Percentiles rank a stretch among this genome's conserved stretches.
Conservation (phyloP, 768 basidiomycete genomes). For the Pleurotus citrinopileatus region DNA sequence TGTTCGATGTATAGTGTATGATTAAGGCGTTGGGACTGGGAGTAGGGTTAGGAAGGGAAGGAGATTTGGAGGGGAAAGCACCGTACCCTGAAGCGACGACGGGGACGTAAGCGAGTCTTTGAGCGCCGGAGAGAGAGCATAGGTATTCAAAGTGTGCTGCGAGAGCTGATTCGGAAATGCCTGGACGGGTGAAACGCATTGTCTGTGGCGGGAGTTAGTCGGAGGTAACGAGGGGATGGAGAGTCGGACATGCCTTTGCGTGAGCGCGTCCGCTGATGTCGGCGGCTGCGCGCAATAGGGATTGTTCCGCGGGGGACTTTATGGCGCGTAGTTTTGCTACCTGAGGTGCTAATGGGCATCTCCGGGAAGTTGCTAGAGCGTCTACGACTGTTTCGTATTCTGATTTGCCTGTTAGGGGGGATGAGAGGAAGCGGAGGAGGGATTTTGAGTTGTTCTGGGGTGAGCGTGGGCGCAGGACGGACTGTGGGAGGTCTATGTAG, state of each 20-base stretch:
- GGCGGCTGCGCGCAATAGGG: constrained; percentile 80
- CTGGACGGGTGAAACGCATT: constrained; percentile 68
- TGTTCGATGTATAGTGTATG: constrained; percentile 94
- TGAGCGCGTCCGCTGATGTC: constrained; percentile 86
- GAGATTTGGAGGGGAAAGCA: background rate
- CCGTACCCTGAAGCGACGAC: constrained; percentile 92
- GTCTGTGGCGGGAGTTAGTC: constrained; percentile 46
- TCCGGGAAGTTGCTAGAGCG: constrained; percentile 41
- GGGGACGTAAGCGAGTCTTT: constrained; percentile 94
- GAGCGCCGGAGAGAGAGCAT: constrained; percentile 74
- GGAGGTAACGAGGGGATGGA: background rate
- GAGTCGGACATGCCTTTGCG: constrained; percentile 58
- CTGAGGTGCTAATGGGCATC: constrained; percentile 58
- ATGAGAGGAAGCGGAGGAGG: constrained; percentile 50
- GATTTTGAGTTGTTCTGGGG: constrained; percentile 40
- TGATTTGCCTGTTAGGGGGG: constrained; percentile 24
- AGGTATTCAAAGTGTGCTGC: constrained; percentile 89
- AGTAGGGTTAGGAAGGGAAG: background rate
- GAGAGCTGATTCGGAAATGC: constrained; percentile 37
- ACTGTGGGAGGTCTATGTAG: constrained; percentile 47
- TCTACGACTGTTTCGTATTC: constrained; percentile 60
- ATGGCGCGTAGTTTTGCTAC: constrained; percentile 70
- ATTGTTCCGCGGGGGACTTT: constrained; percentile 78
- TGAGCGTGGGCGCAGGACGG: constrained; percentile 29
- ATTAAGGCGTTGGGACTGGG: constrained; percentile 80